Evolutionary conservation across 257 asterid genomes (phyloP), one percentile per base, ranked within the genome.

Genomic region (Nemophila menziesii): DNA sequence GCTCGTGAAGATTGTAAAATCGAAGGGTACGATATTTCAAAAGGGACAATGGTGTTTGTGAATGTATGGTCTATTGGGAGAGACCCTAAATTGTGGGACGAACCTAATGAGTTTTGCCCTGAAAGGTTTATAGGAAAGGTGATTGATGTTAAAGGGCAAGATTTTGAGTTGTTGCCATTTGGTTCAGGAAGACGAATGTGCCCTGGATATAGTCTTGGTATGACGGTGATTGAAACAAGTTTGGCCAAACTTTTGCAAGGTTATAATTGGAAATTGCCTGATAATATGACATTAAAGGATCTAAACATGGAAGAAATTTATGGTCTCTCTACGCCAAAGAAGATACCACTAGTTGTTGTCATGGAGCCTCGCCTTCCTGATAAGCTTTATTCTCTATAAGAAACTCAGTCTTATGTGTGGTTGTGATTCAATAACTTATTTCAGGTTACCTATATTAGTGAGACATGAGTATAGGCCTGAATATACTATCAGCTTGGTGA

Each of bases 1-100:
- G 33, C 78, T 0, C 66, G 82, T 0, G 71, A 83, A 49, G 86
- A 87, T 20, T 75, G 86, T 9, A 57, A 73, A 65, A 87, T 80
- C 0, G 60, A 29, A 1, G 74, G 71, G 5, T 71, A 71, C 10
- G 74, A 71, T 22, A 18, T 66, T 33, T 39, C 2, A 11, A 54
- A 59, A 43, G 78, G 74, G 8, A 66, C 69, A 15, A 33, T 52
- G n/a, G 48, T 71, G 15, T 38, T 66, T 0, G 66, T 71, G 11
- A 71, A 37, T 14, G 57, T 56, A 4, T 66, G 71, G 71, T 51
- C 78, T 2, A 62, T 66, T 0, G 68, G 68, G 3, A 51, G 78
- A 22, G 74, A 71, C 20, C 66, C 69, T 0, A 36, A 37, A 1
- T 5, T 71, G 42, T 71, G 78, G 78, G 71, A 71, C 16, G 33